Evolutionary conservation across 2,329 filamentous ascomycete species (phyloP), one percentile per base, ranked within the genome.

Genomic region (Blastomyces emzantsi): DNA sequence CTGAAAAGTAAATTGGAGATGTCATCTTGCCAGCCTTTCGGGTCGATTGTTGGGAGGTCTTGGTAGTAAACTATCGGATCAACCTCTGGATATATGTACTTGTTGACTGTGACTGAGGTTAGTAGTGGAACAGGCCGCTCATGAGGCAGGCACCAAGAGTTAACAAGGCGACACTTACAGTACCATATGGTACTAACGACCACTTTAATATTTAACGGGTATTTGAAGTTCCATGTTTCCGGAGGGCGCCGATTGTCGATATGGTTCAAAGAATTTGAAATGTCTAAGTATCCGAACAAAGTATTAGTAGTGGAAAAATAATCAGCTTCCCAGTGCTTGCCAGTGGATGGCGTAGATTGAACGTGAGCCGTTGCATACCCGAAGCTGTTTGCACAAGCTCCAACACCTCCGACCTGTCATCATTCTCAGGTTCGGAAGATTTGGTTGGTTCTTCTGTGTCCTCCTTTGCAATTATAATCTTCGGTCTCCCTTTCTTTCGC

Each of bases 151-250:
- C 7, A 30, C 13, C 13, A 28, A 56, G 55, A 41, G 19, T 17
- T 39, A 41, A 19, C n/a, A 36, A 36, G 41, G 2, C 19, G 45
- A 51, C 17, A 60, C 64, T 63, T 61, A 67, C 65, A 67, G 58
- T 67, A 67, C 65, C 65, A 65, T 25, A 67, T 57, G n/a, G 60
- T 63, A 39, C 65, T 61, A 9, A 67, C 63, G 33, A 67, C 62
- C 36, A 64, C 47, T 25, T 64, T 63, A 8, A 67, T 45, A 45
- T 67, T 60, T 6, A 62, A 41, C 19, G 66, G 64, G 33, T 64
- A 67, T 43, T 54, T 60, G 17, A 63, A 33, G 28, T 63, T 57
- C 36, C 45, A 28, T 13, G 36, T 30, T 54, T 54, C 47, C 11
- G 62, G 62, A 22, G 55, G 25, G 28, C 39, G 41, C 8, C n/a